These are phyloP conservation scores for Alternaria arborescens DNA, from an alignment of 2,329 filamentous ascomycete species.

Conservation along the genomic window DNA sequence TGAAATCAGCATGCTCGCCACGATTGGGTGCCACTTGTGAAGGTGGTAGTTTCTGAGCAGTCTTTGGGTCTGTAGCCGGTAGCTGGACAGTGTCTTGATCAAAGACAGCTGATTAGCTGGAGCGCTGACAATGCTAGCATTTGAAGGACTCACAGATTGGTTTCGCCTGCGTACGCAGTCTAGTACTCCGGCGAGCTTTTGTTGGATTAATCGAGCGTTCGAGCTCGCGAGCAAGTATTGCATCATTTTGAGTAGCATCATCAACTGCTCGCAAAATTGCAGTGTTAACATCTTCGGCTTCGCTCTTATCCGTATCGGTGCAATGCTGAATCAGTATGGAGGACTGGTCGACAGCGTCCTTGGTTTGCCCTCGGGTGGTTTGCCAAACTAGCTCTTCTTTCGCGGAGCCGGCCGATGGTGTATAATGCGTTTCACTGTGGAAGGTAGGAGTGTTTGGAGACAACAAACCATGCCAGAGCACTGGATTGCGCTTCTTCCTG, in stretches of 20 bases:
- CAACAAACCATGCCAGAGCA: conserved; percentile 16
- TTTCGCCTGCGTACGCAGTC: conserved; percentile 1
- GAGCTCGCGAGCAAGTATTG: conserved; percentile 4
- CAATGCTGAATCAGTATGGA: background rate
- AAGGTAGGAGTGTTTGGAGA: conserved; percentile 19
- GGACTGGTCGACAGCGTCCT: background rate
- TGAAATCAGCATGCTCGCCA: background rate
- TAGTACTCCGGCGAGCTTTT: conserved; percentile 10
- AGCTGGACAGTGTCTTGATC: background rate
- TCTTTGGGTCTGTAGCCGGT: background rate
- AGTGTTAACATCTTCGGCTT: background rate
- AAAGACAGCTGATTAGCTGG: background rate
- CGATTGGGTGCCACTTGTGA: background rate
- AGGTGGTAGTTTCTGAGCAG: background rate
- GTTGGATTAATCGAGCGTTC: background rate
- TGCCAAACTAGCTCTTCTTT: background rate
- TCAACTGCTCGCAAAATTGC: background rate
- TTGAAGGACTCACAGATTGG: background rate
- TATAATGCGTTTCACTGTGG: no score
- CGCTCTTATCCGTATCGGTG: background rate
- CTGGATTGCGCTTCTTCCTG: background rate
- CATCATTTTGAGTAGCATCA: background rate
- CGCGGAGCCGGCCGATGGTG: background rate
- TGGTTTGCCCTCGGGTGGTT: background rate
- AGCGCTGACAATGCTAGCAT: rapidly evolving